phyloP scores from a whole-genome alignment of 1,284 basidiomycete genomes.

The Apiotrichum siamense region DNA sequence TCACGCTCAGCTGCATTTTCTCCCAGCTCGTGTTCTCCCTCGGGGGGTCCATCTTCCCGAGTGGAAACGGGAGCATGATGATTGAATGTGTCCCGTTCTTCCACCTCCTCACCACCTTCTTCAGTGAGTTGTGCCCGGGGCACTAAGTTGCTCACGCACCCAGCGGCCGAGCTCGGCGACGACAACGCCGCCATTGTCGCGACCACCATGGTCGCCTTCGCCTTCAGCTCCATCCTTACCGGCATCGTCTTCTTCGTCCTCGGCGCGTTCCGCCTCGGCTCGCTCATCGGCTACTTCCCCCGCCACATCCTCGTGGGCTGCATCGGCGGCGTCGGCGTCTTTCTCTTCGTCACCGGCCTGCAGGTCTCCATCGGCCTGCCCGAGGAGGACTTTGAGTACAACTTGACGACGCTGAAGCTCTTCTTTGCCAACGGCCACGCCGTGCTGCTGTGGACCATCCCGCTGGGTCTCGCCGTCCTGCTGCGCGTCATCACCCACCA shows the following conservation, averaged over 20 bases:
- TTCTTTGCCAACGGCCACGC: slow-evolving; percentile 60
- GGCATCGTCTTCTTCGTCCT: slow-evolving; percentile 83
- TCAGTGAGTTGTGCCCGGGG: slow-evolving; percentile 37
- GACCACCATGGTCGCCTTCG: slow-evolving; percentile 85
- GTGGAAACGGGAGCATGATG: slow-evolving; percentile 97
- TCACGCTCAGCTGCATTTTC: slow-evolving; percentile 56
- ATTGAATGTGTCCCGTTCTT: slow-evolving; percentile 98
- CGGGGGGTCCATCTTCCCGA: slow-evolving; percentile 77
- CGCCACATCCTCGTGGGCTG: slow-evolving; percentile 92
- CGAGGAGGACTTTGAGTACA: slow-evolving; percentile 71
- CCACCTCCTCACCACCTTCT: slow-evolving; percentile 78
- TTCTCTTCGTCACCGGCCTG: slow-evolving; percentile 80
- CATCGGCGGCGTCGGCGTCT: slow-evolving; percentile 93
- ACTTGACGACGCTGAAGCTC: slow-evolving; percentile 55
- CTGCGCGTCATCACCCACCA: slow-evolving; percentile 73
- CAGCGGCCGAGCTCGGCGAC: slow-evolving; percentile 58
- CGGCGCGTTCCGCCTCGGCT: slow-evolving; percentile 77
- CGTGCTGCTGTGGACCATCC: slow-evolving; percentile 66
- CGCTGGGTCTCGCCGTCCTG: slow-evolving; percentile 69
- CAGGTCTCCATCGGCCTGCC: slow-evolving; percentile 76
- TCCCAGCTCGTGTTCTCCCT: slow-evolving; percentile 79
- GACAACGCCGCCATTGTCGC: slow-evolving; percentile 69
- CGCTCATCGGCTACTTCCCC: slow-evolving; percentile 91
- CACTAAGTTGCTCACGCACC: not conserved
- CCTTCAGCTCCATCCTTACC: slow-evolving; percentile 83